phyloP scores from a whole-genome alignment of 2,329 filamentous ascomycete species.

The Xylariales sp. region DNA sequence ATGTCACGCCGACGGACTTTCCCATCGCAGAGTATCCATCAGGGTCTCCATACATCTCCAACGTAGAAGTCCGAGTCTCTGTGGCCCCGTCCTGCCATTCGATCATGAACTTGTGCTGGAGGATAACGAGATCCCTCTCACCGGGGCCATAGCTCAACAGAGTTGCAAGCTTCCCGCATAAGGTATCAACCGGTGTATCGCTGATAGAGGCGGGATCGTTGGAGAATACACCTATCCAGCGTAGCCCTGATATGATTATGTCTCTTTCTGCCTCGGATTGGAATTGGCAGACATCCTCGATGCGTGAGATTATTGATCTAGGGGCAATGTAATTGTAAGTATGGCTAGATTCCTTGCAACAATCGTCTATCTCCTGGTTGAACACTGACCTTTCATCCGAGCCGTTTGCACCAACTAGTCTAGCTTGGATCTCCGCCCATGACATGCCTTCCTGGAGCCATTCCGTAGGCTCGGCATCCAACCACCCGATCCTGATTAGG shows the following conservation, averaged over 20 bases:
- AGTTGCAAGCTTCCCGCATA: slow-evolving; percentile 81
- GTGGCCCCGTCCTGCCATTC: slow-evolving; percentile 74
- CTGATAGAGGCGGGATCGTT: slow-evolving; percentile 64
- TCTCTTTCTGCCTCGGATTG: slow-evolving; percentile 62
- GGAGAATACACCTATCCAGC: slow-evolving; percentile 68
- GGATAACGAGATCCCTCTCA: slow-evolving; percentile 75
- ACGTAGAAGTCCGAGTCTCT: slow-evolving; percentile 74
- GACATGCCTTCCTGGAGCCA: slow-evolving; percentile 61
- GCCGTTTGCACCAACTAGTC: too few species aligned
- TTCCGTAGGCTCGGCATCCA: slow-evolving; percentile 64
- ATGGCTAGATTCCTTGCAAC: too few species aligned
- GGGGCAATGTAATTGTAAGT: too few species aligned
- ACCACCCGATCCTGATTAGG: slow-evolving; percentile 87
- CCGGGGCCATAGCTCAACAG: slow-evolving; percentile 85
- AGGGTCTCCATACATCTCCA: slow-evolving; percentile 77
- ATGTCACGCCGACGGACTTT: slow-evolving; percentile 70
- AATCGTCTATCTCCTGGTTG: too few species aligned
- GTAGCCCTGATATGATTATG: slow-evolving; percentile 65
- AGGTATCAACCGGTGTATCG: slow-evolving; percentile 78
- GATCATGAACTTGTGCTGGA: slow-evolving; percentile 81
- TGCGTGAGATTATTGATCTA: too few species aligned
- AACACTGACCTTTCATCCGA: too few species aligned
- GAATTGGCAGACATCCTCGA: slow-evolving; percentile 86
- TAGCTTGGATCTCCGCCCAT: too few species aligned
- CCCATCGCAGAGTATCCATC: slow-evolving; percentile 81